phyloP scores from a whole-genome alignment of 2,329 filamentous ascomycete genomes.

The Fonsecaea erecta region DNA sequence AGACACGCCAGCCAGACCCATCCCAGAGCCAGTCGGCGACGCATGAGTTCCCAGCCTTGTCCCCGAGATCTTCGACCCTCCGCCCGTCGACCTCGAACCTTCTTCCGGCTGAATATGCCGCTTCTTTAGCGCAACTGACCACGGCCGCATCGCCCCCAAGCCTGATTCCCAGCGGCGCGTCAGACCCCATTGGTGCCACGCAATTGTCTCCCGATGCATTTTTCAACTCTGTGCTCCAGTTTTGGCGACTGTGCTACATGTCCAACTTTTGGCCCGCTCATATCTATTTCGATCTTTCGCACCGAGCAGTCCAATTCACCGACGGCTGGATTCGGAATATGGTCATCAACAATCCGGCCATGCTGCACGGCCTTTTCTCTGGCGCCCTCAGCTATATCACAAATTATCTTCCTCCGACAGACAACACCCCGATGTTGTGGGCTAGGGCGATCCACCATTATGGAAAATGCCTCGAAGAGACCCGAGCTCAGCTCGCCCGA shows the following conservation, averaged over 20 bases:
- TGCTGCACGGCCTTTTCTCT: constrained; percentile 26
- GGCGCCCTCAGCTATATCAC: constrained; percentile 23
- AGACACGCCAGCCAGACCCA: background rate
- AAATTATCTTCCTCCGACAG: constrained; percentile 23
- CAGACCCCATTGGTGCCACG: constrained; percentile 6
- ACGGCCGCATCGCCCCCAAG: background rate
- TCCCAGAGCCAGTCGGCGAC: background rate
- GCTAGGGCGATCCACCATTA: constrained; percentile 22
- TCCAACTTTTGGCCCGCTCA: constrained; percentile 26
- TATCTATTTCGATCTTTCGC: constrained; percentile 15
- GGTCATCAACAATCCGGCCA: constrained; percentile 21
- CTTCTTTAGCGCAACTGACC: constrained; percentile 6
- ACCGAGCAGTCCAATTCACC: constrained; percentile 12
- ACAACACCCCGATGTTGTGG: constrained; percentile 22
- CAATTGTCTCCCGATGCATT: constrained; percentile 9
- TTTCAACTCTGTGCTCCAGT: constrained; percentile 26
- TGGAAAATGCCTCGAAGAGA: constrained; percentile 25
- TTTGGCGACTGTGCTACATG: constrained; percentile 25
- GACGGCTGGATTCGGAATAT: constrained; percentile 21
- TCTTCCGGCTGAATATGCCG: constrained; percentile 9
- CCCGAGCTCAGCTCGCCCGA: constrained; percentile 8
- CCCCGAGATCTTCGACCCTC: background rate
- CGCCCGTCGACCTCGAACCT: background rate
- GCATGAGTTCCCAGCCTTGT: background rate
- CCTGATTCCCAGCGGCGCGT: background rate